Percentiles rank a stretch among this genome's conserved stretches.
Conservation (phyloP, 2,329 filamentous ascomycete species). For the Pyrenochaeta sp. region DNA sequence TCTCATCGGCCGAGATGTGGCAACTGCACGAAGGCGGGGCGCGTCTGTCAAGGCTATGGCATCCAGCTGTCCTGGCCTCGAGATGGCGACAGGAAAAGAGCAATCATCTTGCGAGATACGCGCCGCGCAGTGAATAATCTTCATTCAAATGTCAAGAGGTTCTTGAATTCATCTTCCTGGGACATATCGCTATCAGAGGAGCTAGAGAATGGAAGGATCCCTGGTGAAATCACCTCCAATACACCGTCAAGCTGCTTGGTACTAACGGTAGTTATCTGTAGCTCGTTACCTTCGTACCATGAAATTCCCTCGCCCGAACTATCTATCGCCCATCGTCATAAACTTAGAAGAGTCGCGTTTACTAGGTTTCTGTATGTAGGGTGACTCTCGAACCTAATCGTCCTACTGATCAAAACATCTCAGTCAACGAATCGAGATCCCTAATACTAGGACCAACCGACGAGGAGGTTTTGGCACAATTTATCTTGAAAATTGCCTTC, state of each 20-base stretch:
- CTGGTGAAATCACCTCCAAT: constrained; percentile 1
- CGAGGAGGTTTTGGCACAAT: constrained; percentile 13
- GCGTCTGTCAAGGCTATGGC: constrained; percentile 55
- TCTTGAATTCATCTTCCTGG: too few relatives aligned
- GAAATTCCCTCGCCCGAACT: constrained; percentile 11
- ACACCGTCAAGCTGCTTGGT: constrained; percentile 5
- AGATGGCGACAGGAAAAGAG: constrained; percentile 44
- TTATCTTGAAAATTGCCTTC: constrained; percentile 18
- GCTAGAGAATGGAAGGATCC: constrained; percentile 8
- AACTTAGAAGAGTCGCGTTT: constrained; percentile 16
- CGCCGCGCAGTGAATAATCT: too few relatives aligned
- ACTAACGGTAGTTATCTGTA: constrained; percentile 11
- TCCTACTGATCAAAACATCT: constrained; percentile 7
- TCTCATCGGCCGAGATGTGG: constrained; percentile 53
- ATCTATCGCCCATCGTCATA: constrained; percentile 13
- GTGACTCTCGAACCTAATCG: not conserved
- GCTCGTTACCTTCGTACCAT: constrained; percentile 16
- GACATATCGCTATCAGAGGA: constrained; percentile 12
- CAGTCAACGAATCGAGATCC: constrained; percentile 22
- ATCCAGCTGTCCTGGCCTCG: constrained; percentile 59
- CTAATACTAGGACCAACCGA: constrained; percentile 21
- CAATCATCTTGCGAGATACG: constrained; percentile 7
- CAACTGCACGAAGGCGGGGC: constrained; percentile 55
- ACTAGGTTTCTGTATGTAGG: constrained; percentile 17
- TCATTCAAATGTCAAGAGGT: too few relatives aligned